Conservation (phyloP, 2,329 filamentous ascomycete genomes). For the Pleochaeta shiraiana region DNA sequence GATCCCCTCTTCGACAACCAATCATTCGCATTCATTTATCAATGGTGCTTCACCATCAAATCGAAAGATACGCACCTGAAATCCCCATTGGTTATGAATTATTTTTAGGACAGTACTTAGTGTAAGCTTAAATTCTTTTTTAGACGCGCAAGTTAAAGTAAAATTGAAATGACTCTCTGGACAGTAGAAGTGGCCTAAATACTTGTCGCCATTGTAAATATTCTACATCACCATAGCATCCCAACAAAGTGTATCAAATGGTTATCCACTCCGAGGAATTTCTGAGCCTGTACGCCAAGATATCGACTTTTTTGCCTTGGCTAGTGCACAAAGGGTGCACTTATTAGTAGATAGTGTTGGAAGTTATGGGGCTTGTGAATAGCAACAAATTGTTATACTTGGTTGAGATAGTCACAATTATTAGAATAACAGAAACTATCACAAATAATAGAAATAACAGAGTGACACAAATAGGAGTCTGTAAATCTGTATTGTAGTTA, state of each 20-base stretch:
- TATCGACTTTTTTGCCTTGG: neutral
- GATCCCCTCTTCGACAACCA: neutral
- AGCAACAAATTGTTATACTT: too few relatives aligned
- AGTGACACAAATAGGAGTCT: too few relatives aligned
- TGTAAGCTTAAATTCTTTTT: neutral
- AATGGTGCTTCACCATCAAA: neutral
- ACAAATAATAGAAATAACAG: too few relatives aligned
- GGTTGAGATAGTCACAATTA: too few relatives aligned
- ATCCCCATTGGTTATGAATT: neutral
- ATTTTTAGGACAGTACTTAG: neutral
- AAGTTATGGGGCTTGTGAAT: too few relatives aligned
- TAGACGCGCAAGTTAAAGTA: neutral
- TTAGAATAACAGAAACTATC: too few relatives aligned
- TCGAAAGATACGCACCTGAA: neutral
- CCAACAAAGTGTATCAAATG: neutral
- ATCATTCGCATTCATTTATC: neutral
- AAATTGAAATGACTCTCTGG: neutral
- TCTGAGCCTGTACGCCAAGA: neutral
- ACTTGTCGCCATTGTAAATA: conserved; percentile 2
- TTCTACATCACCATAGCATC: neutral
- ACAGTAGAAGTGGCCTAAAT: neutral
- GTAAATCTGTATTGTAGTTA: too few relatives aligned
- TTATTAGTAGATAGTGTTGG: too few relatives aligned
- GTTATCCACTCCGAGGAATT: neutral
- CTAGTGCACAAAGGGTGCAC: neutral